Evolutionary conservation across 768 basidiomycete species (phyloP).

Genomic region (Mycena amicta): DNA sequence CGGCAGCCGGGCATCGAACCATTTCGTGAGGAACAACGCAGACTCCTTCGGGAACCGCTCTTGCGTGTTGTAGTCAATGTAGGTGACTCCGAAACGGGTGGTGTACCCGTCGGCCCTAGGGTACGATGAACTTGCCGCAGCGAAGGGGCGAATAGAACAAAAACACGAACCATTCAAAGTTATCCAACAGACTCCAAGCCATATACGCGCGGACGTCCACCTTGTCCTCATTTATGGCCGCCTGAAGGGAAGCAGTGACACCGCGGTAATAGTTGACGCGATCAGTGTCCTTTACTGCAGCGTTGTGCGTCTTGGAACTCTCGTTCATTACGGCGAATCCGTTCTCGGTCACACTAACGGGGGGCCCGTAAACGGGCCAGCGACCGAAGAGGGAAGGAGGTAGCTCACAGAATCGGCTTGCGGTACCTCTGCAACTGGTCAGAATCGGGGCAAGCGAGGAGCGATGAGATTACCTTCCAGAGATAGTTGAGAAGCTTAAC

Average conservation of each 20-base stretch:
- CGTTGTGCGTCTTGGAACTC: constrained; percentile 50
- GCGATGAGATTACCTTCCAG: constrained; percentile 50
- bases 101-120: constrained; percentile 66
- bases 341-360: constrained; percentile 68
- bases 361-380: constrained; percentile 8
- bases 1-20: constrained; percentile 41
- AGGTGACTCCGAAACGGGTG: constrained; percentile 72
- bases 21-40: constrained; percentile 58
- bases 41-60: constrained; percentile 67
- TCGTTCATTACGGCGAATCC: constrained; percentile 73
- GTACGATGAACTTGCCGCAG: constrained; percentile 13
- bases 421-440: constrained; percentile 18
- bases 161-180: constrained; percentile 61
- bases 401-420: constrained; percentile 56
- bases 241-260: constrained; percentile 53
- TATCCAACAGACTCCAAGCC: constrained; percentile 73
- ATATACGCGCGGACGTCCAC: constrained; percentile 67
- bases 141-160: not conserved
- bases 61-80: constrained; percentile 72
- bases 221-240: constrained; percentile 63
- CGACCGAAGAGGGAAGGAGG: not conserved
- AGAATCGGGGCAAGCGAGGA: not conserved
- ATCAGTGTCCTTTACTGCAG: constrained; percentile 59
- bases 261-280: constrained; percentile 71
- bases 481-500: constrained; percentile 64